phyloP scores from a whole-genome alignment of 805 yeast species.

The Jamesozyma lodderae region DNA sequence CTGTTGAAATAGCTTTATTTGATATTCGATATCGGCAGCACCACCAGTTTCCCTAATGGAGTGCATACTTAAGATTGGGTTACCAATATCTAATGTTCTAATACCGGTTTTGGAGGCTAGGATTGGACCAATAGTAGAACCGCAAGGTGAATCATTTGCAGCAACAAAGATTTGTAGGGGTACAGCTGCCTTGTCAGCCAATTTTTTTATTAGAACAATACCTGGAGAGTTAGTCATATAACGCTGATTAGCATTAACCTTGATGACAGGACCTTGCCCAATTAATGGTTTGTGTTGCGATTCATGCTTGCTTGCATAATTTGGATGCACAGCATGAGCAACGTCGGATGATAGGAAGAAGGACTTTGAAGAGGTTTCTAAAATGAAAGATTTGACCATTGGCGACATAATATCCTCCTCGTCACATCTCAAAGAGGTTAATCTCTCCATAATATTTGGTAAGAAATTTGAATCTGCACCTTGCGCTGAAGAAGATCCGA shows the following conservation, averaged over 20 bases:
- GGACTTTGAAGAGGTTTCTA: constrained; percentile 61
- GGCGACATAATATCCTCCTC: constrained; percentile 27
- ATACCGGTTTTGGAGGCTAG: constrained; percentile 80
- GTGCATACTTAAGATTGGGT: constrained; percentile 90
- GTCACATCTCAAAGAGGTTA: constrained; percentile 41
- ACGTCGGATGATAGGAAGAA: constrained; percentile 88
- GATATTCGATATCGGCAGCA: constrained; percentile 55
- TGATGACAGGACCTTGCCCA: constrained; percentile 87
- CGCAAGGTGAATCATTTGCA: constrained; percentile 88
- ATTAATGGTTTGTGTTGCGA: constrained; percentile 66
- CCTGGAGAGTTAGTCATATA: constrained; percentile 93
- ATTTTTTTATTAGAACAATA: constrained; percentile 60
- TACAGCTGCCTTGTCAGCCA: constrained; percentile 59
- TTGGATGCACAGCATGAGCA: constrained; percentile 97
- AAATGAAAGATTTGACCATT: constrained; percentile 32
- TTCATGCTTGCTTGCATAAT: constrained; percentile 72
- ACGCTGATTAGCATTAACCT: constrained; percentile 89
- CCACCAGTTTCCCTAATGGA: constrained; percentile 90
- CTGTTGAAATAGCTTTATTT: constrained; percentile 51
- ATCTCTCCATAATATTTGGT: constrained; percentile 65
- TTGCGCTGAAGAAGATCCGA: constrained; percentile 89
- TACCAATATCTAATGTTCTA: constrained; percentile 81
- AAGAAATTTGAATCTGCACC: constrained; percentile 93
- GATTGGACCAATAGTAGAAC: constrained; percentile 94
- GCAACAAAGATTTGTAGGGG: constrained; percentile 92